Conservation (phyloP, 306 rosid genomes). For the Fagus crenata region DNA sequence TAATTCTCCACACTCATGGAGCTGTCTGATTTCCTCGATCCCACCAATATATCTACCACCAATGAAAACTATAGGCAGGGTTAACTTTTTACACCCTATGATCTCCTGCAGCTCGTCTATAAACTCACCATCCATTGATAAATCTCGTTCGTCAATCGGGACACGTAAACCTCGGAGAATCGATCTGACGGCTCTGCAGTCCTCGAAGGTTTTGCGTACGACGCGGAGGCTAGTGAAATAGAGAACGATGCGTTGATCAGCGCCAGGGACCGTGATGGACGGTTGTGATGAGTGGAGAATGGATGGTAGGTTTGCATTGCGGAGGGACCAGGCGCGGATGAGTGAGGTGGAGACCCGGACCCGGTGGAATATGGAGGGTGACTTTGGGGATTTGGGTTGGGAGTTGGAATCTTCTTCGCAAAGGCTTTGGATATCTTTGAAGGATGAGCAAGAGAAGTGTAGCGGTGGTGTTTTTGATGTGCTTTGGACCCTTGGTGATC, state of each 20-base stretch:
- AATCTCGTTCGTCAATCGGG: slow-evolving; percentile 78
- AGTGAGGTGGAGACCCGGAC: slow-evolving; percentile 47
- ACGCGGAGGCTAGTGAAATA: slow-evolving; percentile 85
- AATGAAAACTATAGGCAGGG: slow-evolving; percentile 70
- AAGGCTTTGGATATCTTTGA: slow-evolving; percentile 68
- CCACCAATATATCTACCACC: slow-evolving; percentile 65
- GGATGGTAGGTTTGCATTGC: not conserved
- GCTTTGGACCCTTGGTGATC: slow-evolving; percentile 47
- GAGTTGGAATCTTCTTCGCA: slow-evolving; percentile 43
- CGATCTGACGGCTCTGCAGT: slow-evolving; percentile 59
- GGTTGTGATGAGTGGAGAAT: not conserved
- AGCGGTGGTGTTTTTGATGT: slow-evolving; percentile 22
- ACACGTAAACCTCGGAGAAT: slow-evolving; percentile 59
- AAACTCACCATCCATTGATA: slow-evolving; percentile 62
- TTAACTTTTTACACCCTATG: slow-evolving; percentile 38
- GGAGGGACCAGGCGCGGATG: slow-evolving; percentile 43
- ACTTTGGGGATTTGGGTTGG: slow-evolving; percentile 42
- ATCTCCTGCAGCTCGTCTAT: slow-evolving; percentile 55
- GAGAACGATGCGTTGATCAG: slow-evolving; percentile 51
- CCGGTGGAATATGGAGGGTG: slow-evolving; percentile 66
- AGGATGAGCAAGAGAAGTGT: slow-evolving; percentile 55
- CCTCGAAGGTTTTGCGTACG: slow-evolving; percentile 77
- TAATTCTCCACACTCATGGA: slow-evolving; percentile 67
- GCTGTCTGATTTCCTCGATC: slow-evolving; percentile 55
- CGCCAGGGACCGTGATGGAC: slow-evolving; percentile 32